A percentile compares a stretch with the other conserved stretches of the same genome.
Evolutionary conservation across 1,284 basidiomycete genomes (phyloP).

Genomic region (Porodaedalea pini): DNA sequence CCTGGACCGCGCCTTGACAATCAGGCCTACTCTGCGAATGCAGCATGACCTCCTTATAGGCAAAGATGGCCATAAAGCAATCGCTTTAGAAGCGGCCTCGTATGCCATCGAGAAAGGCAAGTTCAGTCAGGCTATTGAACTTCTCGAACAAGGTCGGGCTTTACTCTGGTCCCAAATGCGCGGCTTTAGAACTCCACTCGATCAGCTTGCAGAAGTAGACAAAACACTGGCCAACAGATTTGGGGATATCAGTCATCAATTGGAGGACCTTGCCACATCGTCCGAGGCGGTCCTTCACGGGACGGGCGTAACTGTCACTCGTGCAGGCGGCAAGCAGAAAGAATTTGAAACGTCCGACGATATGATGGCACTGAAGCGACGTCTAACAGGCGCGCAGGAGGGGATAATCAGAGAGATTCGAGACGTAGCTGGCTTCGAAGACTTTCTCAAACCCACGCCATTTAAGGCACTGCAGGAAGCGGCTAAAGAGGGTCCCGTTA

Average conservation of each 20-base stretch:
- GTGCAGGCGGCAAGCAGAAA: too few relatives aligned
- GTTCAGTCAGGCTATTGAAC: conserved; percentile 33
- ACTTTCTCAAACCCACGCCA: conserved; percentile 9
- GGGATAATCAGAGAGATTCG: neutral
- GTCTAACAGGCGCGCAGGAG: conserved; percentile 9
- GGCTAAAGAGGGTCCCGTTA: conserved; percentile 7
- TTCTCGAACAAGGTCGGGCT: conserved; percentile 32
- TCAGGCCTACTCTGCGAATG: too few relatives aligned
- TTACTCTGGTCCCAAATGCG: conserved; percentile 31
- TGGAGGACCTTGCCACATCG: too few relatives aligned
- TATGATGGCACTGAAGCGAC: too few relatives aligned
- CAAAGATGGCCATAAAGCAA: too few relatives aligned
- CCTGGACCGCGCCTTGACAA: too few relatives aligned
- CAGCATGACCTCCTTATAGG: too few relatives aligned
- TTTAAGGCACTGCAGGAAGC: conserved; percentile 16
- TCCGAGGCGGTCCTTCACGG: neutral
- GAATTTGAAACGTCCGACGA: too few relatives aligned
- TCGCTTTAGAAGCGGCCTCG: neutral
- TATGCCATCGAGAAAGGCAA: conserved; percentile 31
- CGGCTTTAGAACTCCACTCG: conserved; percentile 24
- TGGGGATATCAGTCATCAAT: conserved; percentile 23
- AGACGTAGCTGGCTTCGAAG: conserved; percentile 13
- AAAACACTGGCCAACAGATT: conserved; percentile 29
- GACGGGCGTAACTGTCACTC: too few relatives aligned
- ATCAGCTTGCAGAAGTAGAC: conserved; percentile 25